These are phyloP conservation scores for Fragaria ananassa DNA, from an alignment of 306 rosid species.

Conservation along the genomic window DNA sequence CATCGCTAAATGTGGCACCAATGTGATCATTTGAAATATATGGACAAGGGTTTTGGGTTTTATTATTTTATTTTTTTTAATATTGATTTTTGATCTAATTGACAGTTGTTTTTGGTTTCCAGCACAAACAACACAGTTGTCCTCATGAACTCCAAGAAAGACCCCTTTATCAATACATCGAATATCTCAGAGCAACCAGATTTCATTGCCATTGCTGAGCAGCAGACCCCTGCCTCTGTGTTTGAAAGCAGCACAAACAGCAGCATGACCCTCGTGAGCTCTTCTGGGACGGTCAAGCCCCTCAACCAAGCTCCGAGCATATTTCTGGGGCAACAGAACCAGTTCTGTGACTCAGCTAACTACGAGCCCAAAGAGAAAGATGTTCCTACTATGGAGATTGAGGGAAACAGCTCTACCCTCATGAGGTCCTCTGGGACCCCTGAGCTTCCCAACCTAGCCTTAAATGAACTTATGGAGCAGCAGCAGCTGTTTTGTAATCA, in stretches of 20 bases:
- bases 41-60: neutral
- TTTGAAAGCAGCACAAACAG: slow-evolving; percentile 40
- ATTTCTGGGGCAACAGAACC: neutral
- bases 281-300: neutral
- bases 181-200: slow-evolving; percentile 35
- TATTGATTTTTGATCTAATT: neutral
- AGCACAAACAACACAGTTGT: neutral
- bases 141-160: slow-evolving; percentile 40
- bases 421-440: neutral
- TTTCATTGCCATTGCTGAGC: slow-evolving; percentile 23
- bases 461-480: neutral
- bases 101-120: neutral
- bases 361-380: neutral
- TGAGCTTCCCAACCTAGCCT: neutral
- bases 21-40: neutral
- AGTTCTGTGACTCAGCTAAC: neutral
- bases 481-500: neutral
- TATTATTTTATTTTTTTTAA: neutral
- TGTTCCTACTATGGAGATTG: neutral
- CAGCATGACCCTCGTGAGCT: neutral
- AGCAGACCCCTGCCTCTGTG: slow-evolving; percentile 38
- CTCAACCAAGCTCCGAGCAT: neutral
- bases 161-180: slow-evolving; percentile 55
- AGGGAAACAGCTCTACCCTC: neutral
- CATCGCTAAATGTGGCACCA: neutral